Conservation (phyloP, 139 green algal genomes). For the Edaphochlamys debaryana region DNA sequence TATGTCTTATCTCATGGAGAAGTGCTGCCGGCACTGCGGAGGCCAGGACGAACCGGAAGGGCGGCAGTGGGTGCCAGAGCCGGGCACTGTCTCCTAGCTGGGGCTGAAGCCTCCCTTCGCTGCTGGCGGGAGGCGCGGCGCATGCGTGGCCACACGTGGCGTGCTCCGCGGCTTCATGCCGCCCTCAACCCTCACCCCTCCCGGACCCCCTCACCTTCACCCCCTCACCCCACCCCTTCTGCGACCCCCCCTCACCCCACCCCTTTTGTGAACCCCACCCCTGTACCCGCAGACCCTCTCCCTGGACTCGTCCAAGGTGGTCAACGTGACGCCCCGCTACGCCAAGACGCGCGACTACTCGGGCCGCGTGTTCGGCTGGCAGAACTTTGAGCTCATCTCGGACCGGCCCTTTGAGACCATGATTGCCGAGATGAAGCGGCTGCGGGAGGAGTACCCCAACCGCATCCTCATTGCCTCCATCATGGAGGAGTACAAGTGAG, state of each 20-base stretch:
- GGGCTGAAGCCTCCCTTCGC: too few species aligned
- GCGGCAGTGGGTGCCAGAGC: too few species aligned
- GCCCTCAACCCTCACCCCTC: too few species aligned
- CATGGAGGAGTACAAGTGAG: slow-evolving; percentile 88
- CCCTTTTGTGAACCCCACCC: not conserved
- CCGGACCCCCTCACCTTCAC: not conserved
- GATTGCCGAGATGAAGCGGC: slow-evolving; percentile 89
- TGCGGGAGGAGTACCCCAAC: slow-evolving; percentile 95
- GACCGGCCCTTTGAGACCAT: slow-evolving; percentile 95
- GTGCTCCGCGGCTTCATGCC: too few species aligned
- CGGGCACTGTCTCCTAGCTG: too few species aligned
- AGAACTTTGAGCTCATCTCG: slow-evolving; percentile 80
- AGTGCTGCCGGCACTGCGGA: too few species aligned
- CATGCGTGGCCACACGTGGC: too few species aligned
- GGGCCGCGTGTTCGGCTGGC: slow-evolving; percentile 88
- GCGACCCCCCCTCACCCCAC: not conserved
- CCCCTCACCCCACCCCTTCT: not conserved
- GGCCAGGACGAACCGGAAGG: too few species aligned
- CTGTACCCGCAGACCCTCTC: slow-evolving; percentile 60
- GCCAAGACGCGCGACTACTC: slow-evolving; percentile 81
- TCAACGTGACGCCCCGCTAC: slow-evolving; percentile 98
- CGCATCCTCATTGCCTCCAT: slow-evolving; percentile 94
- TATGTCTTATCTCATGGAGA: too few species aligned
- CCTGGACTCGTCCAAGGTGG: slow-evolving; percentile 89
- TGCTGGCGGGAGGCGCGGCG: too few species aligned